Conservation (phyloP, 805 yeast genomes). For the Priceomyces fermenticarens region DNA sequence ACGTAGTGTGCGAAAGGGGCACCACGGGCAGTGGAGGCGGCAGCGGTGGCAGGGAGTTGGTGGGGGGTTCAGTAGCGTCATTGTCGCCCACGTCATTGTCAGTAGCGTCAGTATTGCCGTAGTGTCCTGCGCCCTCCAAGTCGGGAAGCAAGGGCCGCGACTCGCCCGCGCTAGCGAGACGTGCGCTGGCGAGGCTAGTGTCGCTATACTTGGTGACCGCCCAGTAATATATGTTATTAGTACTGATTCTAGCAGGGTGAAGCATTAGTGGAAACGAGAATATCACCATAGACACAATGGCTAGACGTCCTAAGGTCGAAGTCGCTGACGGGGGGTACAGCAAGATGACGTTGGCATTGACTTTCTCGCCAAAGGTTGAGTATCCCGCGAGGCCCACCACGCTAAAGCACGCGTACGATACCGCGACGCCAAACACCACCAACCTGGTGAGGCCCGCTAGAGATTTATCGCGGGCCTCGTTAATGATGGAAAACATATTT, state of each 20-base stretch:
- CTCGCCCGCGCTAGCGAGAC: slow-evolving; percentile 5
- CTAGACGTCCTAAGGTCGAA: slow-evolving; percentile 76
- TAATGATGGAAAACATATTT: slow-evolving; percentile 85
- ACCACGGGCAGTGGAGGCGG: slow-evolving; percentile 12
- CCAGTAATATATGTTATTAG: slow-evolving; percentile 66
- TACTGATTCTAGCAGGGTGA: slow-evolving; percentile 85
- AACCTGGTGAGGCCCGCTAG: slow-evolving; percentile 39
- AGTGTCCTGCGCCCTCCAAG: slow-evolving; percentile 2
- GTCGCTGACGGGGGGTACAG: slow-evolving; percentile 64
- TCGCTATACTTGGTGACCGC: slow-evolving; percentile 18
- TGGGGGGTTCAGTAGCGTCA: no score
- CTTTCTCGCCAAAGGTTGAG: slow-evolving; percentile 79
- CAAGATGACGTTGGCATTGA: slow-evolving; percentile 74
- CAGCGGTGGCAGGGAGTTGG: not conserved
- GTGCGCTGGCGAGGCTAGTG: no score
- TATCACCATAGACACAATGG: slow-evolving; percentile 76
- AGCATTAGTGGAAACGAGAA: slow-evolving; percentile 87
- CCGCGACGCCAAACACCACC: slow-evolving; percentile 48
- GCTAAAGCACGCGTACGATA: slow-evolving; percentile 62
- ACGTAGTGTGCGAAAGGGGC: slow-evolving; percentile 25
- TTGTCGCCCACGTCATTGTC: no score
- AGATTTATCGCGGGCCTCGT: slow-evolving; percentile 65
- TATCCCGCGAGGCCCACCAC: slow-evolving; percentile 81
- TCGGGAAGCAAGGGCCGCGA: slow-evolving; percentile 6
- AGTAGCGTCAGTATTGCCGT: not conserved